Percentiles rank a stretch among this genome's conserved stretches.
phyloP scores from a whole-genome alignment of 345 rosid species.

The Populus davidiana region DNA sequence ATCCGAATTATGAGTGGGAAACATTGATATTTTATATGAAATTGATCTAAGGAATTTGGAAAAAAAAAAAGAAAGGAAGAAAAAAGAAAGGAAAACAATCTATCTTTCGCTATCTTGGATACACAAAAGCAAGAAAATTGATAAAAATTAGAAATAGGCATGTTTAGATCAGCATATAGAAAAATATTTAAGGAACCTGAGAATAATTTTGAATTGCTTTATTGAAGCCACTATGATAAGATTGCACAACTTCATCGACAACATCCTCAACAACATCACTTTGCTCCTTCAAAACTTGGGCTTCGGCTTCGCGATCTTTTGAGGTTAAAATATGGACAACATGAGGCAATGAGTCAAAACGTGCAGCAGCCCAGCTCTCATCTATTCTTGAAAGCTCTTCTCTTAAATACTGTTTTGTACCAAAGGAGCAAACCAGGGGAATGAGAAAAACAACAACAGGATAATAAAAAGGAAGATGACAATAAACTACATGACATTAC shows the following conservation, averaged over 20 bases:
- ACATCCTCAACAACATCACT: conserved; percentile 95
- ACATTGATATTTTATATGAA: background rate
- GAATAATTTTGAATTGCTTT: conserved; percentile 99
- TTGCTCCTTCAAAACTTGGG: conserved; percentile 72
- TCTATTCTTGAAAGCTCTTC: conserved; percentile 74
- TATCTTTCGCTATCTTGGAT: background rate
- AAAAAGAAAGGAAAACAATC: background rate
- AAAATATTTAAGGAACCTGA: conserved; percentile 52
- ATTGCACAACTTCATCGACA: conserved; percentile 98
- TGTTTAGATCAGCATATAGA: background rate
- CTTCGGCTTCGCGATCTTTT: conserved; percentile 84
- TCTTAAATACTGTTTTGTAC: conserved; percentile 66
- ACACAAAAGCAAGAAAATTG: background rate
- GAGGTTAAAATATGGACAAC: conserved; percentile 95
- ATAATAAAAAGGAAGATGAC: background rate
- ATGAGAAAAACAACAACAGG: conserved; percentile 7
- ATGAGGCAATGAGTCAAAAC: conserved; percentile 96
- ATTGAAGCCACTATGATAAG: conserved; percentile 96
- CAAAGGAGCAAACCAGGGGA: conserved; percentile 22
- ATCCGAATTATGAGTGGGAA: background rate
- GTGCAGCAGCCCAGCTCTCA: conserved; percentile 90
- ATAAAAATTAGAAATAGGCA: background rate
- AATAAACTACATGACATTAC: background rate
- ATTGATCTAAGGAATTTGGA: background rate
- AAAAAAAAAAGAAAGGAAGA: background rate